Evolutionary conservation across 164 flowering plant genomes (phyloP).

Genomic region (Kingdonia uniflora): DNA sequence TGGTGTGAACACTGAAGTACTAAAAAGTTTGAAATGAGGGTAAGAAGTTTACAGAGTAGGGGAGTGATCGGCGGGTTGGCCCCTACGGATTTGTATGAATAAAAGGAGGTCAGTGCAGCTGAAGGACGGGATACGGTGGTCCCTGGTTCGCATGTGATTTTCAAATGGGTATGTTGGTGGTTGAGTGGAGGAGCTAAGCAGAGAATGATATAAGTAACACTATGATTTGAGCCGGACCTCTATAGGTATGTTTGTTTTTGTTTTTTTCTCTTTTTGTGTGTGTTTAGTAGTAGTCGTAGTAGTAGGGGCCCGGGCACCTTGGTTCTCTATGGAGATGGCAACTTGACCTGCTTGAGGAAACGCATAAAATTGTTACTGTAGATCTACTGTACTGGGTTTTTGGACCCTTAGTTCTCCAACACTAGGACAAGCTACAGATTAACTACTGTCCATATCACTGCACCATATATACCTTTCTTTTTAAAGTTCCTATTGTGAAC

Average conservation of each 20-base stretch:
- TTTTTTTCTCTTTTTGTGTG: no score
- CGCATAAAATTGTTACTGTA: conserved; percentile 13
- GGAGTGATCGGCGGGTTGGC: conserved; percentile 12
- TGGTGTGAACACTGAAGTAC: no score
- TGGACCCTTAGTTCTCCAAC: conserved; percentile 19
- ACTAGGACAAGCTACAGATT: conserved; percentile 3
- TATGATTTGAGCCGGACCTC: no score
- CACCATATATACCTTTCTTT: conserved; percentile 4
- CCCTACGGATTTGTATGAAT: conserved; percentile 14
- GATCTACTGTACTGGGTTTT: conserved; percentile 10
- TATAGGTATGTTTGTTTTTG: no score
- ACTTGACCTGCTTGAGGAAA: conserved; percentile 21
- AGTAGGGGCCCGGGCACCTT: conserved; percentile 21
- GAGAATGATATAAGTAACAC: neutral
- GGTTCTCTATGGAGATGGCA: conserved; percentile 14
- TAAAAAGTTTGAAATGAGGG: neutral
- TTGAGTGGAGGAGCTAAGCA: neutral
- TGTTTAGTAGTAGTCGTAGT: no score
- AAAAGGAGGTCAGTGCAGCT: conserved; percentile 8
- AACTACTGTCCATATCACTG: conserved; percentile 10
- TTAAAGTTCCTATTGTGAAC: neutral
- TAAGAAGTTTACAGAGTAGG: conserved; percentile 1
- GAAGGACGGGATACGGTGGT: conserved; percentile 10
- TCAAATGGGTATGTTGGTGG: conserved; percentile 9
- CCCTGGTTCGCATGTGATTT: conserved; percentile 17